A percentile compares a stretch with the other conserved stretches of the same genome.
Conservation (phyloP, 208 protist species). For the Spongospora subterranea region DNA sequence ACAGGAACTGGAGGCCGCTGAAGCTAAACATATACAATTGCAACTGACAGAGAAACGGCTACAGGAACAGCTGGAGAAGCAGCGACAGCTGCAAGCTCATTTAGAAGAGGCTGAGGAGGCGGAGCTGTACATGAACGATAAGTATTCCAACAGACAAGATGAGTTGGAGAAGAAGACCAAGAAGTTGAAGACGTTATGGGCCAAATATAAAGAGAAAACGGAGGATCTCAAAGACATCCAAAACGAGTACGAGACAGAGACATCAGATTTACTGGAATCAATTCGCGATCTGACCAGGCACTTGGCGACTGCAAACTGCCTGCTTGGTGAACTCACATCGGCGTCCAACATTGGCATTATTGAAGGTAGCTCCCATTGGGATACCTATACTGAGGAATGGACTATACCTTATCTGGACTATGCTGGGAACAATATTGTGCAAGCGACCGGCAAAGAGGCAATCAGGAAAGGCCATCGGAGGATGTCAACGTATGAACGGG, state of each 20-base stretch:
- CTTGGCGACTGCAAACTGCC: not conserved
- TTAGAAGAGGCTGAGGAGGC: constrained; percentile 67
- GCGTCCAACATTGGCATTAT: not conserved
- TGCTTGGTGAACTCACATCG: not conserved
- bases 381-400: constrained; percentile 41
- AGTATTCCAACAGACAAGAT: constrained; percentile 69
- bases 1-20: constrained; percentile 62
- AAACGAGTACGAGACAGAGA: constrained; percentile 69
- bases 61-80: constrained; percentile 66
- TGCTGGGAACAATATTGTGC: not conserved
- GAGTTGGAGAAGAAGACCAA: constrained; percentile 69
- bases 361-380: not conserved
- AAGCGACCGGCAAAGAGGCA: not conserved
- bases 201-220: constrained; percentile 69
- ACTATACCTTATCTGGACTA: not conserved
- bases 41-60: not conserved
- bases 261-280: constrained; percentile 72
- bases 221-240: constrained; percentile 72
- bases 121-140: constrained; percentile 60
- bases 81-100: constrained; percentile 60
- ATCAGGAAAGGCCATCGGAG: not conserved
- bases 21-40: constrained; percentile 21
- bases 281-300: constrained; percentile 56
- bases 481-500: not conserved
- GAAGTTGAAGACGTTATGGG: constrained; percentile 73